Conservation (phyloP, 768 basidiomycete genomes). For the Sistotremastrum suecicum region DNA sequence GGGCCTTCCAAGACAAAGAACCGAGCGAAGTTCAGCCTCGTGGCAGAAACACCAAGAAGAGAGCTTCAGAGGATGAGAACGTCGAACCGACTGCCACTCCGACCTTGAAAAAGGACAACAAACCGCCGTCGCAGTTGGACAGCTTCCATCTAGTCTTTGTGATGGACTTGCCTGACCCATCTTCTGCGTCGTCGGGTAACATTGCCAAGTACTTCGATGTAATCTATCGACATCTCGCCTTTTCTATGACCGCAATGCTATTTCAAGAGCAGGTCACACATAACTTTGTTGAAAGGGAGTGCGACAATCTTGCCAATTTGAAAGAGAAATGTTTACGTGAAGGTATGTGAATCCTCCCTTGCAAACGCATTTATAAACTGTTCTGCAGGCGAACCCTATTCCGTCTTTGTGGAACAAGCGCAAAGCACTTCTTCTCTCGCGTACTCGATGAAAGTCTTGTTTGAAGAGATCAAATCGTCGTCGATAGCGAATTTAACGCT, state of each 20-base stretch:
- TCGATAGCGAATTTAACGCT: constrained; percentile 69
- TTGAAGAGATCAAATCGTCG: constrained; percentile 61
- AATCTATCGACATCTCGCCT: constrained; percentile 80
- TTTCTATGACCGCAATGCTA: constrained; percentile 82
- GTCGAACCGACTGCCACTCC: constrained; percentile 12
- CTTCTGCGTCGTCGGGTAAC: constrained; percentile 67
- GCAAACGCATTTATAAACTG: constrained; percentile 1
- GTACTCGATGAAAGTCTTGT: constrained; percentile 65
- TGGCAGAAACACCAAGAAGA: constrained; percentile 40
- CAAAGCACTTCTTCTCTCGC: constrained; percentile 59
- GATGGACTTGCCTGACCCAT: constrained; percentile 81
- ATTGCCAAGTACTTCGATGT: constrained; percentile 70
- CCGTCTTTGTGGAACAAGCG: constrained; percentile 40
- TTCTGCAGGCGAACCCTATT: constrained; percentile 41
- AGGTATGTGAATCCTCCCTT: constrained; percentile 25
- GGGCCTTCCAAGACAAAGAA: constrained; percentile 63
- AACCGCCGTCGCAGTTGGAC: constrained; percentile 36
- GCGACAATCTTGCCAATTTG: constrained; percentile 51
- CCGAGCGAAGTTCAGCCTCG: constrained; percentile 26
- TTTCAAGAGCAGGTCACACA: constrained; percentile 82
- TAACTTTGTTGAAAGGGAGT: constrained; percentile 77
- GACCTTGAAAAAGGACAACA: constrained; percentile 5
- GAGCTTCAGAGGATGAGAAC: constrained; percentile 19
- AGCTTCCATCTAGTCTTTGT: constrained; percentile 82
- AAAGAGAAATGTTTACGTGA: constrained; percentile 57